Evolutionary conservation across 1,139 yeast species (phyloP), one percentile per base, ranked within the genome.

Genomic region (Blastobotrys proliferans): DNA sequence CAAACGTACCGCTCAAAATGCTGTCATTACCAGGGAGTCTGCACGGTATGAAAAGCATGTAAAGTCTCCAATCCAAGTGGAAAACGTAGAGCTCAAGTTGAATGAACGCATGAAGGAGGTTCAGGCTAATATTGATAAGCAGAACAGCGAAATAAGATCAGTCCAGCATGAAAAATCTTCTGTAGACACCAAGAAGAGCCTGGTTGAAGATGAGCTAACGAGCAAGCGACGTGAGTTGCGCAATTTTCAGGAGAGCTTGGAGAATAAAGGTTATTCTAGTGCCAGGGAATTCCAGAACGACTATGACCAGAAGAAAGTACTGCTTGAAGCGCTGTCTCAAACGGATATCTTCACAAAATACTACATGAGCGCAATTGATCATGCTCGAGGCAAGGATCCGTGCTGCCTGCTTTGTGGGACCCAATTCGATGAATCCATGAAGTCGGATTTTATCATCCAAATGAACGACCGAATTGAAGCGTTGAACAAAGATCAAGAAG

Each of bases 1-100:
- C 27, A 65, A 64, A 42, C 56, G 55, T 29, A 51, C 54, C 3
- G 64, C 67, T 0, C 49, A 61, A 6, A 27, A 52, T 8, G 24
- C 38, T 17, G n/a, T 45, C 9, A 21, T 19, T 13, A 34, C 26
- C 4, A 14, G 16, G 11, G 22, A 42, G 11, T 11, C n/a, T 8
- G 22, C 41, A 11, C 21, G 21, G 8, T 44, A 27, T 24, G 29
- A 38, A n/a, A 13, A 31, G 4, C 16, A 31, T 10, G n/a, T 43
- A 17, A 43, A 39, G n/a, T 31, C 22, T 36, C 13, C 21, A 18
- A 6, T 33, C 4, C 20, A 21, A 5, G 21, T 11, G 39, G 16
- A 10, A 38, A 47, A 36, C 4, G 41, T 44, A 9, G 56, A 52
- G 18, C 19, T 35, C 4, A 51, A 51, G 22, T 19, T 52, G 25